phyloP scores from a whole-genome alignment of 2,329 filamentous ascomycete species.

The Penicillium sp. region DNA sequence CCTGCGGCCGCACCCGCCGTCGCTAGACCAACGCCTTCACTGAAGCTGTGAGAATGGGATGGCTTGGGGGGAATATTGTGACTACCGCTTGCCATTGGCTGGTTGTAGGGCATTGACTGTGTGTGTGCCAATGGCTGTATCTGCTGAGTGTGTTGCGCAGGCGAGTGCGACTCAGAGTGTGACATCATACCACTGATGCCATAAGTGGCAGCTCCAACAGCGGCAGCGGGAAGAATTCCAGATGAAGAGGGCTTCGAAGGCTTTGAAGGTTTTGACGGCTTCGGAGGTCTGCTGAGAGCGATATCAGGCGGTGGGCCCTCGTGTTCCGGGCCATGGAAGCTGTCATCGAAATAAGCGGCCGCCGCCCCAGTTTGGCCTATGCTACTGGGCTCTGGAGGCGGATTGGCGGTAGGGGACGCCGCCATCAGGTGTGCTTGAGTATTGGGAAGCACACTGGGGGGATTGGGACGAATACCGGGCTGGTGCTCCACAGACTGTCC shows the following conservation, averaged over 20 bases:
- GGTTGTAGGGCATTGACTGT: background rate
- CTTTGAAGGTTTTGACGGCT: constrained; percentile 32
- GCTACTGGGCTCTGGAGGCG: constrained; percentile 57
- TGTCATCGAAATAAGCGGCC: constrained; percentile 52
- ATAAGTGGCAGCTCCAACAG: constrained; percentile 40
- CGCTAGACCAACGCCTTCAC: constrained; percentile 36
- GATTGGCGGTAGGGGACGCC: constrained; percentile 50
- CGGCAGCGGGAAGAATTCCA: constrained; percentile 31
- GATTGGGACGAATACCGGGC: constrained; percentile 56
- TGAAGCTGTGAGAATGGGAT: constrained; percentile 32
- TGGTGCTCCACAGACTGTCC: constrained; percentile 58
- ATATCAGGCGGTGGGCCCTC: constrained; percentile 15
- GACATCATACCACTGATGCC: constrained; percentile 37
- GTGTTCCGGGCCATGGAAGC: constrained; percentile 16
- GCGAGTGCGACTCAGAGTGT: constrained; percentile 22
- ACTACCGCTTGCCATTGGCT: constrained; percentile 14
- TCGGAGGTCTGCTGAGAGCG: constrained; percentile 24
- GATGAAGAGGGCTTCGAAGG: constrained; percentile 27
- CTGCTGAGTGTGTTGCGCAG: constrained; percentile 8
- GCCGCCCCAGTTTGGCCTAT: constrained; percentile 48
- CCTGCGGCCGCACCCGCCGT: constrained; percentile 43
- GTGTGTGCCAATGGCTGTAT: background rate
- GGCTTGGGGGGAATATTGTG: constrained; percentile 21
- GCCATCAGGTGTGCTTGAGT: constrained; percentile 56
- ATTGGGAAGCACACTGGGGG: constrained; percentile 52